Conservation (phyloP, 83 land plant species). For the Isoetes engelmannii region DNA sequence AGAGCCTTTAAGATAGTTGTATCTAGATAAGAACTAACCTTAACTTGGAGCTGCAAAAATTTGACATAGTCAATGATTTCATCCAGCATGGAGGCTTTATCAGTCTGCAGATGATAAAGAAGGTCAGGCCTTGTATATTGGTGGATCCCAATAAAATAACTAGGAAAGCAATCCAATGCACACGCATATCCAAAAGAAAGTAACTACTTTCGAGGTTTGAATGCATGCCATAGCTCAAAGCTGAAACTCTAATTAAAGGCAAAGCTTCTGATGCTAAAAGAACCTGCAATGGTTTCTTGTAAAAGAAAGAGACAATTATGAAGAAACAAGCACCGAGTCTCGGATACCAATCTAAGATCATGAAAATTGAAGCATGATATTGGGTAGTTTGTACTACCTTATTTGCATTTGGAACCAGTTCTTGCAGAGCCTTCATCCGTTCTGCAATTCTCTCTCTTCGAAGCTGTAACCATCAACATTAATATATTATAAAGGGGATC, state of each 20-base stretch:
- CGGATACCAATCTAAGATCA: not conserved
- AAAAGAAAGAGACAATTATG: conserved; percentile 14
- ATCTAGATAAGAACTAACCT: conserved; percentile 31
- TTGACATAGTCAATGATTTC: conserved; percentile 87
- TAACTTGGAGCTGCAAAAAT: conserved; percentile 89
- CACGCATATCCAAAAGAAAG: not conserved
- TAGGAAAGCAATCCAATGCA: not conserved
- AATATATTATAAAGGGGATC: conserved; percentile 4
- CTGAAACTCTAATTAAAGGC: not conserved
- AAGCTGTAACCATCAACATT: conserved; percentile 36
- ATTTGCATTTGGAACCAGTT: conserved; percentile 70
- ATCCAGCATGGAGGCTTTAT: conserved; percentile 88
- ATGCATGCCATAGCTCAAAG: not conserved
- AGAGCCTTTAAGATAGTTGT: not conserved
- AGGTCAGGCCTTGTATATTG: not conserved
- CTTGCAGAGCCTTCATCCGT: conserved; percentile 78
- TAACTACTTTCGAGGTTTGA: not conserved
- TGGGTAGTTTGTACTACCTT: conserved; percentile 32
- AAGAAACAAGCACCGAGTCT: conserved; percentile 4
- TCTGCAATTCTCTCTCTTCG: conserved; percentile 84
- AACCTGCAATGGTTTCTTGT: not conserved
- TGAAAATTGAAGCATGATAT: not conserved
- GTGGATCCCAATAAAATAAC: too few relatives aligned
- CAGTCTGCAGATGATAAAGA: conserved; percentile 47
- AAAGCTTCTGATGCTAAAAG: too few relatives aligned